These are phyloP conservation scores for Ceratobasidium sp. DNA, from an alignment of 1,284 basidiomycete genomes.

Conservation along the genomic window DNA sequence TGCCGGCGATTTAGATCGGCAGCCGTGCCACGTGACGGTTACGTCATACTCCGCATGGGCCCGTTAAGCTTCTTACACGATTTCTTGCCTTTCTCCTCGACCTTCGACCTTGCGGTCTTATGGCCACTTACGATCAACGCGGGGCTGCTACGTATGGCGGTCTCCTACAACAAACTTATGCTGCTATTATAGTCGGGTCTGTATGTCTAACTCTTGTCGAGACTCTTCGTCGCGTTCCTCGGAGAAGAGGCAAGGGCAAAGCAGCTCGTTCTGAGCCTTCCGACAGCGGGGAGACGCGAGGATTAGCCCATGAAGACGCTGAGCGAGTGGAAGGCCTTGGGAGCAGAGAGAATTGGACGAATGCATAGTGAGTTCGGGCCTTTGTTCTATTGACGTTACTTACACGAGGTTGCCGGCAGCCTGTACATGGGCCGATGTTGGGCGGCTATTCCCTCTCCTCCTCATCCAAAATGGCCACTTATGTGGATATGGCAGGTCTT, in stretches of 20 bases:
- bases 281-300: slow-evolving; percentile 25
- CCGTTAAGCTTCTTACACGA: too few species aligned
- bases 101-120: background rate
- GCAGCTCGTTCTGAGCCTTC: slow-evolving; percentile 21
- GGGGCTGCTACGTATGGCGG: slow-evolving; percentile 36
- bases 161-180: slow-evolving; percentile 42
- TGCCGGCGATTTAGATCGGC: too few species aligned
- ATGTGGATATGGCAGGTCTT: slow-evolving; percentile 79
- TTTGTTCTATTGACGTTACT: background rate
- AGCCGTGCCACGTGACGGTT: too few species aligned
- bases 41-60: too few species aligned
- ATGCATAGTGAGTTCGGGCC: slow-evolving; percentile 30
- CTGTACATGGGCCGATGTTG: slow-evolving; percentile 44
- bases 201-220: slow-evolving; percentile 38
- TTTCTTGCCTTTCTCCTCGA: too few species aligned
- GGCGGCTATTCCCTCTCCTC: slow-evolving; percentile 55
- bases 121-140: slow-evolving; percentile 36
- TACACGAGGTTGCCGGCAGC: slow-evolving; percentile 27
- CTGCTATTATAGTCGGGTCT: slow-evolving; percentile 26
- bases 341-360: slow-evolving; percentile 41
- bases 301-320: slow-evolving; percentile 5
- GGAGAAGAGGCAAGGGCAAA: slow-evolving; percentile 38
- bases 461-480: slow-evolving; percentile 70
- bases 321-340: slow-evolving; percentile 17
- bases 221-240: slow-evolving; percentile 33